Conservation (phyloP, 2,329 filamentous ascomycete species). For the Xylariaceae sp. region DNA sequence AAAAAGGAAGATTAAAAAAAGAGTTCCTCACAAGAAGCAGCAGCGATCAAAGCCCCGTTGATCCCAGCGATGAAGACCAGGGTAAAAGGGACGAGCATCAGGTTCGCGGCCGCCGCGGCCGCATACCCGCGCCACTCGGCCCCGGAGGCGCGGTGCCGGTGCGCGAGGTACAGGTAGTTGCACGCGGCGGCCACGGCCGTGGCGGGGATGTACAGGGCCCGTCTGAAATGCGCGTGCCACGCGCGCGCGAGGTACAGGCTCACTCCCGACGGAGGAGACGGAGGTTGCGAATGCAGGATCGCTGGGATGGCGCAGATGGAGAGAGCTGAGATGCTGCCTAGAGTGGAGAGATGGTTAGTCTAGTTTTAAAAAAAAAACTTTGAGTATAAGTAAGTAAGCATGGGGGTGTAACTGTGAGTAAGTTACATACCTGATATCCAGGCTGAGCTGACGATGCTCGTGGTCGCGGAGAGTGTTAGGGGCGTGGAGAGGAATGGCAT, state of each 20-base stretch:
- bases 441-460: conserved; percentile 23
- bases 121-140: conserved; percentile 25
- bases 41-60: conserved; percentile 19
- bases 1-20: background rate
- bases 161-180: conserved; percentile 23
- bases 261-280: too few species aligned
- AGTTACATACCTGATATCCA: conserved; percentile 22
- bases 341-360: background rate
- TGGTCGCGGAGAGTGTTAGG: conserved; percentile 19
- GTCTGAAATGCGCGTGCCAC: conserved; percentile 22
- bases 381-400: too few species aligned
- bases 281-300: too few species aligned
- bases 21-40: conserved; percentile 8
- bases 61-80: conserved; percentile 19
- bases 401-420: background rate
- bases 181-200: conserved; percentile 16
- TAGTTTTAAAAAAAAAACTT: too few species aligned
- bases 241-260: conserved; percentile 18
- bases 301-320: conserved; percentile 23
- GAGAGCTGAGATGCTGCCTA: conserved; percentile 21
- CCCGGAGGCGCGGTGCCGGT: conserved; percentile 10
- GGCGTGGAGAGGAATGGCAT: conserved; percentile 25
- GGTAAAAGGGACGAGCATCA: conserved; percentile 22
- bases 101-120: conserved; percentile 18
- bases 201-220: conserved; percentile 19